A percentile compares a stretch with the other conserved stretches of the same genome.
phyloP scores from a whole-genome alignment of 176 grass and related monocot genomes.

The Pontederia crassipes region DNA sequence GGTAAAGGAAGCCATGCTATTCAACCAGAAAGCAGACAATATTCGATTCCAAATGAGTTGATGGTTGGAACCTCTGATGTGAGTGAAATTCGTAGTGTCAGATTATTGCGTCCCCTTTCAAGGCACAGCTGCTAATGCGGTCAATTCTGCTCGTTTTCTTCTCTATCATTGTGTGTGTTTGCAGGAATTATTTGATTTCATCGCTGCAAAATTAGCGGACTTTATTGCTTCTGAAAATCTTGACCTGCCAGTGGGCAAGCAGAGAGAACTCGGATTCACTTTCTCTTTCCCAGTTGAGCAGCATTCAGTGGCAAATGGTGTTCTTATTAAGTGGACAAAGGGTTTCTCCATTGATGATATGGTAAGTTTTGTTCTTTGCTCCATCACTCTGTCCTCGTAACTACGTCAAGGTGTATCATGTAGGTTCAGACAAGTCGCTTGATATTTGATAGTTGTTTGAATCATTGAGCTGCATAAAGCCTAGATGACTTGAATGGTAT shows the following conservation, averaged over 20 bases:
- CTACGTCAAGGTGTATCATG: background rate
- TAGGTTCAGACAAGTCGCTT: background rate
- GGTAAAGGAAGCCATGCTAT: conserved; percentile 39
- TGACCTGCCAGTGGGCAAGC: conserved; percentile 23
- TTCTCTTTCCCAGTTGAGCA: conserved; percentile 96
- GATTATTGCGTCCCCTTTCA: background rate
- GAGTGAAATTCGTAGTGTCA: conserved; percentile 6
- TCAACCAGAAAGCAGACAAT: conserved; percentile 34
- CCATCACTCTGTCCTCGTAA: background rate
- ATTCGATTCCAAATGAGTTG: conserved; percentile 42
- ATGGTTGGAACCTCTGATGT: conserved; percentile 64
- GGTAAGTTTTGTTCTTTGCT: conserved; percentile 26
- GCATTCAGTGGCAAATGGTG: conserved; percentile 48
- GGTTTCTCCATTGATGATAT: conserved; percentile 72
- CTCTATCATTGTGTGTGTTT: background rate
- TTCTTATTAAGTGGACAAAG: conserved; percentile 89
- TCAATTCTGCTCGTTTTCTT: background rate
- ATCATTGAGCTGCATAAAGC: too few relatives aligned
- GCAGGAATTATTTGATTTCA: conserved; percentile 80
- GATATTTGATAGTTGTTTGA: background rate
- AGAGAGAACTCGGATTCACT: conserved; percentile 67
- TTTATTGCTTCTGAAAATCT: conserved; percentile 49
- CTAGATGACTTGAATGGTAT: too few relatives aligned
- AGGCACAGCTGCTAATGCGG: conserved; percentile 1
- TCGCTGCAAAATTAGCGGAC: conserved; percentile 50